These are phyloP conservation scores for Coemansia sp. DNA, from an alignment of 192 early-diverging fungal species.

Conservation along the genomic window DNA sequence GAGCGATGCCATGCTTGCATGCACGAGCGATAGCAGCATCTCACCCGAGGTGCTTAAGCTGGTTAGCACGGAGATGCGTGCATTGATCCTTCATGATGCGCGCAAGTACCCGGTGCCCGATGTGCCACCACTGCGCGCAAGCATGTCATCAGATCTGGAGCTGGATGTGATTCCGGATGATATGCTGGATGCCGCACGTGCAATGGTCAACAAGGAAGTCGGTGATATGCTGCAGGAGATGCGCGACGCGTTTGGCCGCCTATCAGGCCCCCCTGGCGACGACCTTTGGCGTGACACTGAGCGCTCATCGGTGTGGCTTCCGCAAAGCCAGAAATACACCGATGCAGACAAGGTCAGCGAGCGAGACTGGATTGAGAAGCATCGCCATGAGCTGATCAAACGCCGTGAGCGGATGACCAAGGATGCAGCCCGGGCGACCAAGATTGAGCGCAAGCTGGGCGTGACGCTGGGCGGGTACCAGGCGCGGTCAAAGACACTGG, in stretches of 20 bases:
- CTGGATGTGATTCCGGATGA: conserved; percentile 59
- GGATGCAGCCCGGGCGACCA: conserved; percentile 73
- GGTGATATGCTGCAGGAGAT: conserved; percentile 7
- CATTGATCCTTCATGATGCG: conserved; percentile 70
- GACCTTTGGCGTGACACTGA: conserved; percentile 33
- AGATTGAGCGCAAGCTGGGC: conserved; percentile 80
- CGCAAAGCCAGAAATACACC: conserved; percentile 5
- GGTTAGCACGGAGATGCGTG: conserved; percentile 71
- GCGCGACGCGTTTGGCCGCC: conserved; percentile 6
- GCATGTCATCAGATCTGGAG: conserved; percentile 6
- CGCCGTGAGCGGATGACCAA: conserved; percentile 69
- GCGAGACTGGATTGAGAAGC: conserved; percentile 24
- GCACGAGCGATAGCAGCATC: conserved; percentile 15
- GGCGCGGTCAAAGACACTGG: conserved; percentile 61
- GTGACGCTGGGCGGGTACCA: conserved; percentile 84
- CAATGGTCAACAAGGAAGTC: conserved; percentile 56
- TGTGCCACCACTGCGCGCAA: conserved; percentile 50
- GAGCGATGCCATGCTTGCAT: conserved; percentile 12
- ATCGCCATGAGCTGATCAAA: conserved; percentile 19
- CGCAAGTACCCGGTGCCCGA: conserved; percentile 67
- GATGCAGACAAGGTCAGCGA: not conserved
- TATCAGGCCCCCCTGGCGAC: conserved; percentile 19
- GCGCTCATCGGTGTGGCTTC: conserved; percentile 20
- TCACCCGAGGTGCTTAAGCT: conserved; percentile 52
- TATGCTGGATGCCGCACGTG: conserved; percentile 57